A percentile compares a stretch with the other conserved stretches of the same genome.
Conservation (phyloP, 2,329 filamentous ascomycete species). For the Tolypocladium paradoxum region DNA sequence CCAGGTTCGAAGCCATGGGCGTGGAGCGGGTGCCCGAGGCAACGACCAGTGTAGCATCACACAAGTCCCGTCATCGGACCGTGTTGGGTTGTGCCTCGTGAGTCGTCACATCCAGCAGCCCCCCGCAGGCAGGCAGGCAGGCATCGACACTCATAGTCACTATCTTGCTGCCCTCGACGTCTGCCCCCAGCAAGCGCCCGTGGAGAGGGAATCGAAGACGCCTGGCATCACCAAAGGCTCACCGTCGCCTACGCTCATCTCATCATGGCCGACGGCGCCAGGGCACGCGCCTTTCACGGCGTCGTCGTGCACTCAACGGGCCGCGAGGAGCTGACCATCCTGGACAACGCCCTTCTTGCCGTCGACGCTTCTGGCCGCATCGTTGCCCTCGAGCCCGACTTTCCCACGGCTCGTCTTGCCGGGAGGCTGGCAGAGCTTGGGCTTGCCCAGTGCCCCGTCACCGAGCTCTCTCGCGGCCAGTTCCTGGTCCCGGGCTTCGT, state of each 20-base stretch:
- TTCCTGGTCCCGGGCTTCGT: conserved; percentile 51
- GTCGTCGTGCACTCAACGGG: conserved; percentile 29
- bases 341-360: conserved; percentile 25
- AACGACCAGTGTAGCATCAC: too few relatives aligned
- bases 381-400: conserved; percentile 9
- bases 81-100: too few relatives aligned
- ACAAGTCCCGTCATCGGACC: too few relatives aligned
- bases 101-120: too few relatives aligned
- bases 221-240: too few relatives aligned
- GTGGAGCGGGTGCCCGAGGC: neutral
- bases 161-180: neutral
- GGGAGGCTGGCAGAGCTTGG: conserved; percentile 5
- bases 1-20: neutral
- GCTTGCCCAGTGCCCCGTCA: conserved; percentile 1
- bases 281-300: conserved; percentile 24
- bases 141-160: too few relatives aligned
- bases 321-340: conserved; percentile 22
- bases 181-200: neutral
- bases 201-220: too few relatives aligned
- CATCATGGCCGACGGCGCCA: neutral
- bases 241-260: neutral
- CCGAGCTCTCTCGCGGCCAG: conserved; percentile 25
- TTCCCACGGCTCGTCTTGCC: conserved; percentile 6
- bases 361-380: conserved; percentile 15
- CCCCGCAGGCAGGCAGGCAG: too few relatives aligned